Conservation (phyloP, 2,329 filamentous ascomycete species). For the Exophiala spinifera region DNA sequence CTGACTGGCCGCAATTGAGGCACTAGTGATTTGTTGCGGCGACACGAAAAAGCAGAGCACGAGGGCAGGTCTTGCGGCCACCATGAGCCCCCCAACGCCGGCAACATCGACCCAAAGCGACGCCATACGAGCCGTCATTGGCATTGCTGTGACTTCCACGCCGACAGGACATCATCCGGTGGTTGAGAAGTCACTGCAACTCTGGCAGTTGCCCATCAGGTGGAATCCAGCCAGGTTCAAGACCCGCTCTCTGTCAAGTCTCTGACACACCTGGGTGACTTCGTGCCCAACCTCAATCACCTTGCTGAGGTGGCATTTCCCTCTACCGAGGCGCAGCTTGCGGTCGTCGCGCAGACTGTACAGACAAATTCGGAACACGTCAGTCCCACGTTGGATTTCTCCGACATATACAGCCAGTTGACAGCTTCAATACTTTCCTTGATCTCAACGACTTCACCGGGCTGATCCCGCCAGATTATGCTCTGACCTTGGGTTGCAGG, state of each 20-base stretch:
- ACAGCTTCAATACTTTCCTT: background rate
- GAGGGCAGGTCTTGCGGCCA: background rate
- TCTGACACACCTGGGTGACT: background rate
- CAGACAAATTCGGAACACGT: background rate
- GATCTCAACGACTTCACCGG: background rate
- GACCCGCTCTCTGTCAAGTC: background rate
- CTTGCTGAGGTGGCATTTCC: background rate
- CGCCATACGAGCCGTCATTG: background rate
- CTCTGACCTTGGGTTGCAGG: background rate
- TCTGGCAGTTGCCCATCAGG: background rate
- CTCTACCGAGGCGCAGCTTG: background rate
- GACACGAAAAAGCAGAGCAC: background rate
- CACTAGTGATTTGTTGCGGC: constrained; percentile 4
- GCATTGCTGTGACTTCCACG: background rate
- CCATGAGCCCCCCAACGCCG: background rate
- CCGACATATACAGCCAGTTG: background rate
- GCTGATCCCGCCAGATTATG: background rate
- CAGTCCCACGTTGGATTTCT: background rate
- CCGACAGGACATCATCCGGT: background rate
- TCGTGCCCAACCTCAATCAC: background rate
- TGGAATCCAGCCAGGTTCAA: background rate
- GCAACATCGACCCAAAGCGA: background rate
- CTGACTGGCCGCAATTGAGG: background rate
- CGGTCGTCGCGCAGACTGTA: too few species aligned
- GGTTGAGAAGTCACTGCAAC: background rate